phyloP scores from a whole-genome alignment of 2,329 filamentous ascomycete species.

The Fusarium chlamydosporum region DNA sequence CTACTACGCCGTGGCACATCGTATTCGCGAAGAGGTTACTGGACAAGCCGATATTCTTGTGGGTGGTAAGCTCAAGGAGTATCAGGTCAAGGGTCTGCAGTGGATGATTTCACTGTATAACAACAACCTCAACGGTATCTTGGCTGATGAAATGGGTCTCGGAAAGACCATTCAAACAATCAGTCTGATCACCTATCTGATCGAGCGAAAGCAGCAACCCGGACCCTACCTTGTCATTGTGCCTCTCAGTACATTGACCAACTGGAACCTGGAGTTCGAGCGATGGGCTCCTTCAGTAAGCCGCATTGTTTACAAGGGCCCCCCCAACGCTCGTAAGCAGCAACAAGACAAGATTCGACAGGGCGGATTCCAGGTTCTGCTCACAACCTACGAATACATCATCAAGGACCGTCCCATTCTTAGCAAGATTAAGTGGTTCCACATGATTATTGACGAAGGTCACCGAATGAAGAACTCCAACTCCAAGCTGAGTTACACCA shows the following conservation, averaged over 20 bases:
- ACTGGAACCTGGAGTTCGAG: slow-evolving; percentile 99
- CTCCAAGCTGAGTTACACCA: slow-evolving; percentile 94
- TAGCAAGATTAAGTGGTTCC: slow-evolving; percentile 99
- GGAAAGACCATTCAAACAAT: slow-evolving; percentile 99
- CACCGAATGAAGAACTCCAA: slow-evolving; percentile 99
- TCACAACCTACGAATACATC: slow-evolving; percentile 99
- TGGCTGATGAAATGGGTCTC: slow-evolving; percentile 99
- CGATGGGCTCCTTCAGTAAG: slow-evolving; percentile 94
- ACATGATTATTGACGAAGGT: slow-evolving; percentile 99
- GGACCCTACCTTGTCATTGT: slow-evolving; percentile 98
- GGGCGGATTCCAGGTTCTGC: slow-evolving; percentile 93
- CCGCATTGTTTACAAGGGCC: slow-evolving; percentile 96
- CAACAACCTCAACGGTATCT: slow-evolving; percentile 99
- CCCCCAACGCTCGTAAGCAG: slow-evolving; percentile 86
- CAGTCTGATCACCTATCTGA: slow-evolving; percentile 95
- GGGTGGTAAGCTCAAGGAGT: slow-evolving; percentile 94
- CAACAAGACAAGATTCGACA: slow-evolving; percentile 95
- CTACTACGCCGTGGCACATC: slow-evolving; percentile 98
- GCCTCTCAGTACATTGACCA: slow-evolving; percentile 94
- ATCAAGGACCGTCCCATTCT: slow-evolving; percentile 97
- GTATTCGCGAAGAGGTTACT: slow-evolving; percentile 91
- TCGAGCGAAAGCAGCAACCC: slow-evolving; percentile 92
- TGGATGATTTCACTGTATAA: slow-evolving; percentile 99
- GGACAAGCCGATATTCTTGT: slow-evolving; percentile 88
- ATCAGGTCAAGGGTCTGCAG: slow-evolving; percentile 97